These are phyloP conservation scores for Acrocalymma vagum DNA, from an alignment of 2,329 filamentous ascomycete genomes.

Conservation along the genomic window DNA sequence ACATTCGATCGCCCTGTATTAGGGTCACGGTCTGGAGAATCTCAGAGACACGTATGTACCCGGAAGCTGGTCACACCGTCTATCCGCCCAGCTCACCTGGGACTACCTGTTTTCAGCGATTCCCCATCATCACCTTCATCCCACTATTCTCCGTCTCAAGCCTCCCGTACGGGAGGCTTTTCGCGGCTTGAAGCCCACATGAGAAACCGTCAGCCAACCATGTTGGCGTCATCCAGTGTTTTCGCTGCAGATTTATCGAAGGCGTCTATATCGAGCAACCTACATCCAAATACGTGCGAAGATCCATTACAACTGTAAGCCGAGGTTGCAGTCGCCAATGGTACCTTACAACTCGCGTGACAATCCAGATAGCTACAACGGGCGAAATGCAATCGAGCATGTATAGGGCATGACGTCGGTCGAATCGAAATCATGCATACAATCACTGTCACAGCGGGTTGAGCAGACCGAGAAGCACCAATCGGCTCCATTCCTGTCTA, in stretches of 20 bases:
- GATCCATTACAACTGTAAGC: slow-evolving; percentile 9
- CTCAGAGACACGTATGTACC: too few species aligned
- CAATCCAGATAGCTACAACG: slow-evolving; percentile 9
- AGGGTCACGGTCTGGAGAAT: slow-evolving; percentile 18
- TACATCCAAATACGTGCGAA: slow-evolving; percentile 3
- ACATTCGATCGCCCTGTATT: slow-evolving; percentile 18
- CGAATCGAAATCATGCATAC: background rate
- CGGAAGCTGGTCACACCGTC: slow-evolving; percentile 24
- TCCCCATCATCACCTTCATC: slow-evolving; percentile 4
- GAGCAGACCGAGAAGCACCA: slow-evolving; percentile 18
- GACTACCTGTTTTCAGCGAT: slow-evolving; percentile 21
- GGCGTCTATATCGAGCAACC: slow-evolving; percentile 9
- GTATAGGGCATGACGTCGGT: slow-evolving; percentile 8
- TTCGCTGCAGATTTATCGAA: slow-evolving; percentile 9
- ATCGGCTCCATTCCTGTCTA: slow-evolving; percentile 30
- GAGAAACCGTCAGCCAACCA: slow-evolving; percentile 1
- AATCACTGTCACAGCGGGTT: background rate
- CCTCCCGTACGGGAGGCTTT: slow-evolving; percentile 12
- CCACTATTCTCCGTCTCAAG: slow-evolving; percentile 3
- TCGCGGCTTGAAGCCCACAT: slow-evolving; percentile 13
- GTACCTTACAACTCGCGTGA: slow-evolving; percentile 30
- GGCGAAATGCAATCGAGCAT: slow-evolving; percentile 7
- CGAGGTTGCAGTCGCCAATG: slow-evolving; percentile 20
- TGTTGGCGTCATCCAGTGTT: slow-evolving; percentile 2
- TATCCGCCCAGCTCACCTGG: slow-evolving; percentile 31